These are phyloP conservation scores for Boletus holoroseus DNA, from an alignment of 1,284 basidiomycete genomes.

Conservation along the genomic window DNA sequence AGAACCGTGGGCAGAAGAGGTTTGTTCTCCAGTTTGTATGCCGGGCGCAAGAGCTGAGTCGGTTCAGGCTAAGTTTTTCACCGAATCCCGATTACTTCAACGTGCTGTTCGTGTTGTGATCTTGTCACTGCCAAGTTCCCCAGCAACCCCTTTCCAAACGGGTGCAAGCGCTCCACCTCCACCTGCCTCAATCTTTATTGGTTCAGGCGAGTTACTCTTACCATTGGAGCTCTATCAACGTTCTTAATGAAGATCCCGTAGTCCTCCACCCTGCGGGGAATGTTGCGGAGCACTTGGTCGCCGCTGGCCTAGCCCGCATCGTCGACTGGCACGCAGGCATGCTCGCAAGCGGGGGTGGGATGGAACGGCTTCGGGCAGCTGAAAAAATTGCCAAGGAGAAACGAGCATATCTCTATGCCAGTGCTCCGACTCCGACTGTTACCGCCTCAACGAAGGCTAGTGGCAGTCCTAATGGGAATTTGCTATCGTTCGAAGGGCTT, in stretches of 20 bases:
- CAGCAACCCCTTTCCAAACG: constrained; percentile 78
- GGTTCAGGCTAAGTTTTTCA: constrained; percentile 87
- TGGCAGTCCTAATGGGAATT: constrained; percentile 27
- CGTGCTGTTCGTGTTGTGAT: constrained; percentile 83
- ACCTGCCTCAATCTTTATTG: constrained; percentile 84
- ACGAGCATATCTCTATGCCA: constrained; percentile 74
- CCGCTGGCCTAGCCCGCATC: constrained; percentile 82
- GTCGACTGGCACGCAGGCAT: constrained; percentile 99
- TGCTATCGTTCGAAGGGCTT: constrained; percentile 69
- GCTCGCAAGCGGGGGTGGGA: constrained; percentile 72
- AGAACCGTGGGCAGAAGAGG: constrained; percentile 84
- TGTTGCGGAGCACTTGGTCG: constrained; percentile 86
- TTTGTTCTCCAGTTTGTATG: constrained; percentile 30
- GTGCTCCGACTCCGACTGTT: constrained; percentile 33
- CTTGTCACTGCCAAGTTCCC: constrained; percentile 79
- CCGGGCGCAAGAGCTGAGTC: constrained; percentile 5
- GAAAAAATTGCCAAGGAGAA: constrained; percentile 86
- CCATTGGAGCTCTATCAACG: not conserved
- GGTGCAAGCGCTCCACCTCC: constrained; percentile 58
- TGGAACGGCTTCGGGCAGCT: constrained; percentile 81
- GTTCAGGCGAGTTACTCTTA: constrained; percentile 52
- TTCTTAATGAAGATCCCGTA: constrained; percentile 25
- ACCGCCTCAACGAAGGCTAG: constrained; percentile 42
- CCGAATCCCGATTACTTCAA: constrained; percentile 88
- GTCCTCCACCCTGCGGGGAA: constrained; percentile 91